These are phyloP conservation scores for Coelastrella sp. DNA, from an alignment of 139 green algal species.

Conservation along the genomic window DNA sequence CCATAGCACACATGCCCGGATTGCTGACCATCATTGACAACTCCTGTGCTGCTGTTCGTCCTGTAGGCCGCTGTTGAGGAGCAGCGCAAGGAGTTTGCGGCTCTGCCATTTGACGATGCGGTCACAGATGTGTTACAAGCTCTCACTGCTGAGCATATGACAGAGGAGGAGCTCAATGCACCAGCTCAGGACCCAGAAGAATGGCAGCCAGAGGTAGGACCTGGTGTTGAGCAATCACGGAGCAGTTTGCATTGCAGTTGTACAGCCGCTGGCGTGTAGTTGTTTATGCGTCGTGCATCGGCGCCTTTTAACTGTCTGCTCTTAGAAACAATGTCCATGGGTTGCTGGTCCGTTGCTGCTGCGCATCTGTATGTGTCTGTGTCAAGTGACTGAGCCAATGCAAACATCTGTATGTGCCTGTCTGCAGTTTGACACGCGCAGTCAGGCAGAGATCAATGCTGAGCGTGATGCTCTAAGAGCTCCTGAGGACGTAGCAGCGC, in stretches of 20 bases:
- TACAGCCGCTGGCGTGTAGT: no score
- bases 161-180: not conserved
- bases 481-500: conserved; percentile 14
- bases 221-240: no score
- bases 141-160: not conserved
- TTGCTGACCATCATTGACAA: not conserved
- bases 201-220: conserved; percentile 20
- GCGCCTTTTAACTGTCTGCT: no score
- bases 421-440: conserved; percentile 42
- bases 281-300: no score
- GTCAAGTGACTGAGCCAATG: not conserved
- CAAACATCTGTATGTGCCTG: not conserved
- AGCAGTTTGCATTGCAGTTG: no score
- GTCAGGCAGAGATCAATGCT: conserved; percentile 13
- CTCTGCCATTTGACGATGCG: not conserved
- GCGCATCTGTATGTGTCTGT: no score
- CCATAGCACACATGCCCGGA: not conserved
- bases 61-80: not conserved
- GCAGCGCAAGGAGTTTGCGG: not conserved
- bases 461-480: conserved; percentile 16
- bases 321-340: no score
- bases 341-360: no score
- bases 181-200: conserved; percentile 15
- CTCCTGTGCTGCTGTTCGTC: not conserved
- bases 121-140: not conserved